Percentiles rank a stretch among this genome's conserved stretches.
These are phyloP conservation scores for Cutaneotrichosporon mucoides DNA, from an alignment of 1,284 basidiomycete species.

Conservation along the genomic window DNA sequence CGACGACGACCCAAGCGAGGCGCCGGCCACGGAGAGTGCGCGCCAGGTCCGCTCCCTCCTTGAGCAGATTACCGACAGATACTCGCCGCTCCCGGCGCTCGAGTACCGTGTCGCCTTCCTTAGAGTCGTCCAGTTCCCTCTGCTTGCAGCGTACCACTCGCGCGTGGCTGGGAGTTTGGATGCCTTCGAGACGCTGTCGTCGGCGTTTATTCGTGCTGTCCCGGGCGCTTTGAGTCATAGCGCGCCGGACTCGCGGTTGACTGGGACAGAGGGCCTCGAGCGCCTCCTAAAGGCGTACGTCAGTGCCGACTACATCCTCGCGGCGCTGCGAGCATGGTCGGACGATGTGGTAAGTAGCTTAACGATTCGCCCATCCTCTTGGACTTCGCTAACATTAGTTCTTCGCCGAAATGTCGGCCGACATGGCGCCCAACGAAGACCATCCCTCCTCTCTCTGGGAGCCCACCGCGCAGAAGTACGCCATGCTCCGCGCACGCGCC, in stretches of 20 bases:
- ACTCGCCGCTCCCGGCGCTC: slow-evolving; percentile 75
- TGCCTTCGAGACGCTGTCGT: slow-evolving; percentile 86
- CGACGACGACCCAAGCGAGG: slow-evolving; percentile 54
- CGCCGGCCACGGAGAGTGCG: slow-evolving; percentile 63
- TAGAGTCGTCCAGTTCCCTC: slow-evolving; percentile 69
- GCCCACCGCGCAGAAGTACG: slow-evolving; percentile 62
- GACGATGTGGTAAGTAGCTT: slow-evolving; percentile 58
- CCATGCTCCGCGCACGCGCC: slow-evolving; percentile 60
- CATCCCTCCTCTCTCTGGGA: slow-evolving; percentile 58
- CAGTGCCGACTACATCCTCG: slow-evolving; percentile 66
- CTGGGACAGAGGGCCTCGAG: slow-evolving; percentile 72
- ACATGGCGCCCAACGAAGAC: slow-evolving; percentile 54
- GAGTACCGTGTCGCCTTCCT: slow-evolving; percentile 77
- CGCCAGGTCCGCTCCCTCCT: slow-evolving; percentile 74
- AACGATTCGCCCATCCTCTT: too few relatives aligned
- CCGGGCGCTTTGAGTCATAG: slow-evolving; percentile 66
- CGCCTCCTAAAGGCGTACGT: slow-evolving; percentile 76
- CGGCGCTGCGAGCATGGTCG: slow-evolving; percentile 69
- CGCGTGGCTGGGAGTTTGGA: slow-evolving; percentile 81
- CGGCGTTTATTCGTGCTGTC: slow-evolving; percentile 79
- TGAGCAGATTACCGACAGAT: slow-evolving; percentile 91
- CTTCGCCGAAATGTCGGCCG: slow-evolving; percentile 79
- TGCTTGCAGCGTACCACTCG: slow-evolving; percentile 70
- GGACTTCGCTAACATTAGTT: slow-evolving; percentile 52
- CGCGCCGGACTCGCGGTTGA: slow-evolving; percentile 48